These are phyloP conservation scores for Penicillium lividum DNA, from an alignment of 495 filamentous ascomycete species.

Conservation along the genomic window DNA sequence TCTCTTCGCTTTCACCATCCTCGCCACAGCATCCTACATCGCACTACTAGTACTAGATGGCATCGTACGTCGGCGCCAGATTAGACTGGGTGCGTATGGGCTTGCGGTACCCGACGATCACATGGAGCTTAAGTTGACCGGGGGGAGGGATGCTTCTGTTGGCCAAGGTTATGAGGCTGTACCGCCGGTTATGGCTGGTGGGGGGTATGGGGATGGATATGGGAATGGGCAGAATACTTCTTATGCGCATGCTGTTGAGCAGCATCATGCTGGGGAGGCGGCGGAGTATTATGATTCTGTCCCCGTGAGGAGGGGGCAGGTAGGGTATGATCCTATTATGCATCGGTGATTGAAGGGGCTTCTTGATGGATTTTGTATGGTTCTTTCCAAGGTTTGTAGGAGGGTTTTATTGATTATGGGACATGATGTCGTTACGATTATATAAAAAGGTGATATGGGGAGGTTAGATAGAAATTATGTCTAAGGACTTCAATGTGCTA, in stretches of 20 bases:
- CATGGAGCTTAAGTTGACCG: constrained; percentile 36
- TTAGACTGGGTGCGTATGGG: constrained; percentile 49
- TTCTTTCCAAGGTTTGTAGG: neutral
- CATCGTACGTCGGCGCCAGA: constrained; percentile 44
- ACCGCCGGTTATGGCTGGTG: constrained; percentile 10
- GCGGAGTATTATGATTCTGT: constrained; percentile 32
- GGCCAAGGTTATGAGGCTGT: constrained; percentile 9
- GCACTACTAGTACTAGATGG: constrained; percentile 53
- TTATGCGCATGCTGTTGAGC: constrained; percentile 16
- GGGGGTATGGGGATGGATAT: constrained; percentile 4
- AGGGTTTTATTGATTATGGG: constrained; percentile 2
- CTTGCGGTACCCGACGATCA: constrained; percentile 36
- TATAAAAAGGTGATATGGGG: neutral
- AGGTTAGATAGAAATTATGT: constrained; percentile 13
- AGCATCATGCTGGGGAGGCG: constrained; percentile 30
- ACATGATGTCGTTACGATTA: constrained; percentile 4
- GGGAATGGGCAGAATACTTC: constrained; percentile 4
- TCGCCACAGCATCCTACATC: constrained; percentile 49
- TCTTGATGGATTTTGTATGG: neutral
- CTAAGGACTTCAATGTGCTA: constrained; percentile 12
- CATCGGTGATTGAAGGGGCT: constrained; percentile 28
- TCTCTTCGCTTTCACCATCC: constrained; percentile 61
- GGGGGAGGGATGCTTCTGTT: constrained; percentile 21
- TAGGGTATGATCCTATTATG: constrained; percentile 38
- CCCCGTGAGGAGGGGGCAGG: constrained; percentile 24